Evolutionary conservation across 1,284 basidiomycete genomes (phyloP), one percentile per base, ranked within the genome.

Genomic region (Hemileia vastatrix): DNA sequence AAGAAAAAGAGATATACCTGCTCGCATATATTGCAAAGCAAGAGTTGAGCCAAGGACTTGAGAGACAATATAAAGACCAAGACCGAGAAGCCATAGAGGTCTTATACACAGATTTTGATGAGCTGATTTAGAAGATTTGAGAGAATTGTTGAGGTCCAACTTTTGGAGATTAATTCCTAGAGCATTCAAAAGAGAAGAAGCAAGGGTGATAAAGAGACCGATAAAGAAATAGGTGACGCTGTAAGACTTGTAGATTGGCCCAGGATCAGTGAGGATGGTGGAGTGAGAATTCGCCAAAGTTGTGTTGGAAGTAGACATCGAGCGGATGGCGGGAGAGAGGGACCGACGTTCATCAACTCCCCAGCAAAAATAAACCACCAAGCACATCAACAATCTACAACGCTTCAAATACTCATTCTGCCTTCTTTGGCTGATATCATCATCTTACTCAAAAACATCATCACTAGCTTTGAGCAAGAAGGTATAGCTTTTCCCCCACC

Each of bases 1-100:
- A 18, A 54, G 31, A 36, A 36, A 58, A 15, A 32, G 33, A 6
- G 18, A 58, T 74, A 33, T 65, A 83, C 87, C 87, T 67, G 87
- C 88, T 67, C 88, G 83, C 82, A 91, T 86, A 72, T 89, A 91
- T 74, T 87, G 84, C 24, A 91, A 80, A 0, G 88, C 88, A 19
- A 91, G 80, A 0, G 89, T 91, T 70, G 85, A 87, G 45, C 89
- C 88, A 68, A 91, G 84, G 70, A 91, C 78, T 75, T 91, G 89
- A 1, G 87, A 90, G 48, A 90, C 76, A 70, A 86, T 87, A 68
- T 67, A 69, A 1, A 64, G 57, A 8, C 65, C 18, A 27, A 70
- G 54, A 15, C 67, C 66, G 18, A 90, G 77, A 4, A 90, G 77
- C 87, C 88, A 90, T 68, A 89, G 76, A 0, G 88, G 88, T 49